A percentile compares a stretch with the other conserved stretches of the same genome.
Evolutionary conservation across 202 grass and related monocot species (phyloP).

Genomic region (Digitaria exilis): DNA sequence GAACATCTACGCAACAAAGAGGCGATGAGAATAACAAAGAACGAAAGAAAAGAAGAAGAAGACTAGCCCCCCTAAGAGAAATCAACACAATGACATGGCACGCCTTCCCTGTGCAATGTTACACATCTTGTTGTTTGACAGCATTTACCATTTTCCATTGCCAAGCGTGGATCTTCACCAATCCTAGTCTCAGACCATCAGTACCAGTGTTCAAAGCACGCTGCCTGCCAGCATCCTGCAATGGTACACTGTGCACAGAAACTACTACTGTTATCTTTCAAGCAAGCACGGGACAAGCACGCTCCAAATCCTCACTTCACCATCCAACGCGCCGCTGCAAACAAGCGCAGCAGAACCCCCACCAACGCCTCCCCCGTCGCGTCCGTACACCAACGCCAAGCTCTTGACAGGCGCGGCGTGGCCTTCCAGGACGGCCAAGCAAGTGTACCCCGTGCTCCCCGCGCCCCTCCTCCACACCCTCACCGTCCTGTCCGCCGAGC

Average conservation of each 20-base stretch:
- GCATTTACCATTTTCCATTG: too few relatives aligned
- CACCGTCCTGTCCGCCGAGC: constrained; percentile 65
- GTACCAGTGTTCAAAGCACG: neutral
- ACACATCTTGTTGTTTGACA: too few relatives aligned
- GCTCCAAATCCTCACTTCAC: constrained; percentile 56
- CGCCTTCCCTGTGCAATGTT: too few relatives aligned
- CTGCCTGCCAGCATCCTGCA: neutral
- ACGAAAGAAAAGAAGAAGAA: too few relatives aligned
- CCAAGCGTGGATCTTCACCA: too few relatives aligned
- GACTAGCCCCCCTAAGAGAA: too few relatives aligned
- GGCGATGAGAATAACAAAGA: too few relatives aligned
- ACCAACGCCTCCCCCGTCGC: too few relatives aligned
- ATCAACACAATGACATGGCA: too few relatives aligned
- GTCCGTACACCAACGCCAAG: constrained; percentile 28
- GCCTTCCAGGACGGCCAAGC: constrained; percentile 58
- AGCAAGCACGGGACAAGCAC: constrained; percentile 22
- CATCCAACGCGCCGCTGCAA: constrained; percentile 52
- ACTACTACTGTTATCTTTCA: neutral
- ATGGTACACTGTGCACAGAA: neutral
- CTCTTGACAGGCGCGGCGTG: constrained; percentile 68
- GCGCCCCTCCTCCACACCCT: constrained; percentile 57
- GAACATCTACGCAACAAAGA: too few relatives aligned
- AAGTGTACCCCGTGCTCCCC: constrained; percentile 38
- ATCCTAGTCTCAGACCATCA: neutral
- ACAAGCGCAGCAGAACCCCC: constrained; percentile 39